phyloP scores from a whole-genome alignment of 2,329 filamentous ascomycete species.

The Claviceps paspali region DNA sequence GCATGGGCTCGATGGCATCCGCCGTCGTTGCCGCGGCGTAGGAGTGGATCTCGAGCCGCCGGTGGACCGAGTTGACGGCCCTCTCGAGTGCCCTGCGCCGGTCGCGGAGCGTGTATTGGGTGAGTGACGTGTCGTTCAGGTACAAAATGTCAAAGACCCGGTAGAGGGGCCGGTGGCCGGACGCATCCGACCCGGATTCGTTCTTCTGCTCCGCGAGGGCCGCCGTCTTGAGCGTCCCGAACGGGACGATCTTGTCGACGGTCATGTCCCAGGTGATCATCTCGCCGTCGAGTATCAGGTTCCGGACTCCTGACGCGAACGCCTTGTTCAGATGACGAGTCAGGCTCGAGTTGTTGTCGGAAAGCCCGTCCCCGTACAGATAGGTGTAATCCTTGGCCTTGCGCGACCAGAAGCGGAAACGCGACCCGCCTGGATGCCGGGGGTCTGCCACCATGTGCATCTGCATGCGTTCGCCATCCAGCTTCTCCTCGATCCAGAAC shows the following conservation, averaged over 20 bases:
- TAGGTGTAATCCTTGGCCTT: slow-evolving; percentile 96
- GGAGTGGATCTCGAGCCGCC: slow-evolving; percentile 69
- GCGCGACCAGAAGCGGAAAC: slow-evolving; percentile 83
- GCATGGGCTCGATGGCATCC: slow-evolving; percentile 60
- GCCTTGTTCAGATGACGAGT: slow-evolving; percentile 66
- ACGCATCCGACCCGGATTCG: slow-evolving; percentile 36
- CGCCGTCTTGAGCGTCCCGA: slow-evolving; percentile 86
- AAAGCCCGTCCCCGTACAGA: slow-evolving; percentile 66
- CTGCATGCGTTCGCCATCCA: slow-evolving; percentile 95
- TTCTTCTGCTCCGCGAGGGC: slow-evolving; percentile 62
- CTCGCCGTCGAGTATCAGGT: slow-evolving; percentile 86
- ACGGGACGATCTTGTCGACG: slow-evolving; percentile 69
- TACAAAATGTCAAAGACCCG: slow-evolving; percentile 85
- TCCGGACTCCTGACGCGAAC: slow-evolving; percentile 64
- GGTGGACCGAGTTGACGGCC: slow-evolving; percentile 53
- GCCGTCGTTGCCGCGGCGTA: slow-evolving; percentile 51
- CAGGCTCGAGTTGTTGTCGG: slow-evolving; percentile 60
- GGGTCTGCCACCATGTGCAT: slow-evolving; percentile 75
- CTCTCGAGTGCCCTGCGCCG: slow-evolving; percentile 59
- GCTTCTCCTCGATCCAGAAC: slow-evolving; percentile 97
- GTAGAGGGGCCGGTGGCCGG: slow-evolving; percentile 52
- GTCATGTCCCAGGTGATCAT: slow-evolving; percentile 98
- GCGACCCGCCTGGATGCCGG: slow-evolving; percentile 48
- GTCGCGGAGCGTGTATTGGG: slow-evolving; percentile 69
- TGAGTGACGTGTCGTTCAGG: slow-evolving; percentile 67